Base-by-base conservation (phyloP, 108 stramenopile species). In the Cyclotella cryptica region DNA sequence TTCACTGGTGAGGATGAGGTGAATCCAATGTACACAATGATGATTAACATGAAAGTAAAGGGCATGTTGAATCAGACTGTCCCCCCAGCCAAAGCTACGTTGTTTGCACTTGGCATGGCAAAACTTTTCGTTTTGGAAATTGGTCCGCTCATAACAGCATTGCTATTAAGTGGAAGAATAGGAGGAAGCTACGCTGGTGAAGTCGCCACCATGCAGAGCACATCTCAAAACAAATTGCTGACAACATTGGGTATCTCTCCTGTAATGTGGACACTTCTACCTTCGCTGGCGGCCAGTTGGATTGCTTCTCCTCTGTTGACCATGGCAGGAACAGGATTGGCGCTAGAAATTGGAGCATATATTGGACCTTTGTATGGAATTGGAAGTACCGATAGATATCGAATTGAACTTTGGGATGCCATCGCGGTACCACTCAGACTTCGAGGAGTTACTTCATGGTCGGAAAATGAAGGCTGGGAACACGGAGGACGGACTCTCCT, bases 121-220 rank as follows among this genome's bases (percentile, higher is more conserved):
- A 92, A 92, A 64, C 64, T 94, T 22, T 94, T 94, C 71, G 88
- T 90, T 5, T 74, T 94, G 75, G 93, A 94, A 65, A 85, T 94
- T 29, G 93, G 93, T 8, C 93, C 93, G 1, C 77, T 94, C 22
- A 79, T 94, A 51, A 91, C 93, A 43, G 87, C 91, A 3, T 52
- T 94, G 39, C 67, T 94, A 27, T 72, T 94, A 6, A 90, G 89
- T 69, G 93, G 93, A 27, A 78, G 93, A 26, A 89, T 94, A 44
- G 93, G 93, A 18, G 93, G 93, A 51, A 78, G 80, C 46, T 94
- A 94, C 79, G 86, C 91, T 8, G 93, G 93, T 1, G 88, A 92
- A 66, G 84, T 92, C 19, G 93, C 91, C 7, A 92, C 91, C 10
- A 87, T 94, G 86, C 88, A 92, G 51, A 87, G 91, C 0, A 90